Percentiles rank a stretch among this genome's conserved stretches.
phyloP scores from a whole-genome alignment of 2,329 filamentous ascomycete species.

The Periconia macrospinosa region DNA sequence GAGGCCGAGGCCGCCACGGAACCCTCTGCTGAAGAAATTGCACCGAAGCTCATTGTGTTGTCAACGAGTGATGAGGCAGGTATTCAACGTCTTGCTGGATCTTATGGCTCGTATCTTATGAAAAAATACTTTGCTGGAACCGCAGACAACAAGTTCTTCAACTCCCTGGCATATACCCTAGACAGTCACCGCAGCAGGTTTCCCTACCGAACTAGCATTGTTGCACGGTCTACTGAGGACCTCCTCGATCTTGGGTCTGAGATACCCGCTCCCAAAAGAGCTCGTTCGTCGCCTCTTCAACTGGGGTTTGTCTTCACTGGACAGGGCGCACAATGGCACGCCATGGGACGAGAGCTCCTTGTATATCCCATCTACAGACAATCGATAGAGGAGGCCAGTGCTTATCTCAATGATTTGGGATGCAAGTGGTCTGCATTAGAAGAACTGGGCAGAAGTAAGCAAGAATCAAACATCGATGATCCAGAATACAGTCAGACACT shows the following conservation, averaged over 20 bases:
- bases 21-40: neutral
- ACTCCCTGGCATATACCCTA: neutral
- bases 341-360: conserved; percentile 19
- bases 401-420: conserved; percentile 2
- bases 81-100: neutral
- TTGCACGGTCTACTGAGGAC: neutral
- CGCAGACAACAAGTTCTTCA: neutral
- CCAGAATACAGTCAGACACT: conserved; percentile 17
- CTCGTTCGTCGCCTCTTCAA: neutral
- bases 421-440: conserved; percentile 1
- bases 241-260: neutral
- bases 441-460: neutral
- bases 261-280: neutral
- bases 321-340: conserved; percentile 25
- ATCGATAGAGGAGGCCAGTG: neutral
- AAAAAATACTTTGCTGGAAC: neutral
- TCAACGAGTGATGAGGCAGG: neutral
- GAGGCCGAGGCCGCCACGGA: neutral
- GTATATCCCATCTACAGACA: conserved; percentile 9
- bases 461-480: neutral
- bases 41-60: neutral
- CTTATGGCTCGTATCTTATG: neutral
- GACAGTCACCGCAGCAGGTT: neutral
- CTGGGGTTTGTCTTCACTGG: conserved; percentile 28
- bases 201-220: neutral